phyloP scores from a whole-genome alignment of 2,329 filamentous ascomycete species.

The Penicillium nordicum region DNA sequence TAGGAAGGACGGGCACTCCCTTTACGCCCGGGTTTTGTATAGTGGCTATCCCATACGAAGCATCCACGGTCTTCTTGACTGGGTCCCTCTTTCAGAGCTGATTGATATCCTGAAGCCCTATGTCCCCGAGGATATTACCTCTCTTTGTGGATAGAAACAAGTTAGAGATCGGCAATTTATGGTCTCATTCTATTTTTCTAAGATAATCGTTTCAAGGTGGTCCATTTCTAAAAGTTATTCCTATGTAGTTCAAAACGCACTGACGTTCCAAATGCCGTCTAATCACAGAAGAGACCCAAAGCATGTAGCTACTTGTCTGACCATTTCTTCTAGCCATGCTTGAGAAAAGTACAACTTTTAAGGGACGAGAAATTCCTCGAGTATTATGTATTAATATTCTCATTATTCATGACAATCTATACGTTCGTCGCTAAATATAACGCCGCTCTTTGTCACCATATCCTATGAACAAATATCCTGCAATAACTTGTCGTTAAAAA shows the following conservation, averaged over 20 bases:
- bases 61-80: conserved; percentile 31
- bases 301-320: no score
- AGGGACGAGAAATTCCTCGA: background rate
- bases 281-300: background rate
- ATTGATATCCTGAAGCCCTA: conserved; percentile 28
- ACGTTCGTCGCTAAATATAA: background rate
- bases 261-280: background rate
- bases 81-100: conserved; percentile 25
- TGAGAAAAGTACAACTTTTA: background rate
- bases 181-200: background rate
- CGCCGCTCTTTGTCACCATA: background rate
- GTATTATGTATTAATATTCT: background rate
- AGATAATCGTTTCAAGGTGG: background rate
- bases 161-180: background rate
- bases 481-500: background rate
- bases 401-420: background rate
- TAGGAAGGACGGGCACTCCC: background rate
- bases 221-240: background rate
- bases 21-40: conserved; percentile 32
- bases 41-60: conserved; percentile 31
- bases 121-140: conserved; percentile 27
- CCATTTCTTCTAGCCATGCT: background rate
- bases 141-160: conserved; percentile 21
- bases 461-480: background rate
- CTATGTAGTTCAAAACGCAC: background rate